Evolutionary conservation across 306 rosid species (phyloP).

Genomic region (Quillaja saponaria): DNA sequence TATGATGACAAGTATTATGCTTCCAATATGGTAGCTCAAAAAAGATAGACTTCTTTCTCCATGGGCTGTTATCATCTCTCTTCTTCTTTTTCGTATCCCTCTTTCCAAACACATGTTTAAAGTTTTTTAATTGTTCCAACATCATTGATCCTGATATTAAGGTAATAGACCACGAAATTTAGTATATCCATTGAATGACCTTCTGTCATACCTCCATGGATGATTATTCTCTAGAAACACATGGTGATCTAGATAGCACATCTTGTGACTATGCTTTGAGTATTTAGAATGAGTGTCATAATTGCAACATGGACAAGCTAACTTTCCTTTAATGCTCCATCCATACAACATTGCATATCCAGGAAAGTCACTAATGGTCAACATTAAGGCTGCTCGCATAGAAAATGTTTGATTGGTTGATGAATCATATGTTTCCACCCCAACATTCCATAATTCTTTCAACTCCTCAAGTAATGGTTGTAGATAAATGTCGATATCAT

Average conservation of each 20-base stretch:
- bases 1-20: neutral
- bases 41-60: neutral
- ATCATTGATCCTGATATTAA: neutral
- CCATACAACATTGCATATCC: neutral
- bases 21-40: neutral
- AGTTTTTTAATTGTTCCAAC: neutral
- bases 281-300: neutral
- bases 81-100: neutral
- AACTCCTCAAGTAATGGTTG: neutral
- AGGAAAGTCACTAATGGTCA: neutral
- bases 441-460: neutral
- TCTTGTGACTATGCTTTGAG: no score
- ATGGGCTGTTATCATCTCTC: neutral
- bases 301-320: neutral
- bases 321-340: neutral
- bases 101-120: neutral
- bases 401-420: neutral
- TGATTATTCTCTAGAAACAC: neutral
- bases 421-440: neutral
- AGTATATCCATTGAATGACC: neutral
- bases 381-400: neutral
- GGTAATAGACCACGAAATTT: neutral
- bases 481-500: neutral
- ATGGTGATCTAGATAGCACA: neutral
- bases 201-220: neutral